Percentiles rank a stretch among this genome's conserved stretches.
Conservation (phyloP, 2,329 filamentous ascomycete genomes). For the Golovinomyces cichoracearum region DNA sequence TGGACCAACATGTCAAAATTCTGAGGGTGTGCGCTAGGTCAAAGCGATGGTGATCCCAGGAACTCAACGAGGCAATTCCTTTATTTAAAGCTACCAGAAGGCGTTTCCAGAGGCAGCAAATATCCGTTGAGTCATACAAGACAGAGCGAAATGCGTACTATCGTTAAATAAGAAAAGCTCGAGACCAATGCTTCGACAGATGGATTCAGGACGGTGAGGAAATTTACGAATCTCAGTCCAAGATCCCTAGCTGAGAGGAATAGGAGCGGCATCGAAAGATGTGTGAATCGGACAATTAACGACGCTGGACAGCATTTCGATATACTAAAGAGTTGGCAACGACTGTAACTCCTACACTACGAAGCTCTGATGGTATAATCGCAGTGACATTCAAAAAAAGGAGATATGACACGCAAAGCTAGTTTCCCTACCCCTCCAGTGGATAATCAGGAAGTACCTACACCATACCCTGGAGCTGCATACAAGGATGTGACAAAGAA, state of each 20-base stretch:
- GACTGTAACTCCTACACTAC: neutral
- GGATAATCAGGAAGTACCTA: neutral
- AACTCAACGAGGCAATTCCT: neutral
- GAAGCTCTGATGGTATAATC: neutral
- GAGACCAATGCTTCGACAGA: neutral
- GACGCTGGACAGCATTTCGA: neutral
- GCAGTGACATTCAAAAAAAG: neutral
- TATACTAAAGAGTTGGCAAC: neutral
- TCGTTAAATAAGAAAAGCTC: neutral
- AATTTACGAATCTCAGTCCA: neutral
- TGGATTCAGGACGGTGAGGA: neutral
- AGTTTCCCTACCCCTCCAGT: neutral
- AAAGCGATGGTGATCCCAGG: neutral
- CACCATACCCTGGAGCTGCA: neutral
- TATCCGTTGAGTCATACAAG: neutral
- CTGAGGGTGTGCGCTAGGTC: neutral
- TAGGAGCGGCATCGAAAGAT: neutral
- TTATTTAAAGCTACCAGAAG: neutral
- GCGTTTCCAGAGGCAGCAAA: neutral
- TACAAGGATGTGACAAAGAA: neutral
- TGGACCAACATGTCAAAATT: neutral
- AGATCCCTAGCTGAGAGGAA: neutral
- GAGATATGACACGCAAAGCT: neutral
- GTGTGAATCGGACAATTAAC: neutral
- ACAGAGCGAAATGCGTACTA: neutral